Conservation (phyloP, 164 flowering plant species). For the grape (Vitis vinifera) region ASM3070453v1 NC_081807.1:5170501-5171000, state of each 20-base stretch:
- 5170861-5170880: constrained; percentile 26
- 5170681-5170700: too few relatives aligned
- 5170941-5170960: constrained; percentile 22
- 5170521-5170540: too few relatives aligned
- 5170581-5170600: too few relatives aligned
- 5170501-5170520: too few relatives aligned
- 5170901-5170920: constrained; percentile 27
- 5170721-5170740: neutral
- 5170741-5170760: neutral
- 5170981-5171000: constrained; percentile 44
- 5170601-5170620: too few relatives aligned
- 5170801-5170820: constrained; percentile 33
- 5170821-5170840: neutral
- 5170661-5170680: too few relatives aligned
- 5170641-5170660: too few relatives aligned
- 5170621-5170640: too few relatives aligned
- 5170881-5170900: constrained; percentile 28
- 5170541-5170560: too few relatives aligned
- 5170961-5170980: constrained; percentile 42
- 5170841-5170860: constrained; percentile 25
- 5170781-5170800: constrained; percentile 8
- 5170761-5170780: too few relatives aligned
- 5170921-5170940: constrained; percentile 27
- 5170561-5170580: too few relatives aligned
- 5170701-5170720: too few relatives aligned